Evolutionary conservation across 2,329 filamentous ascomycete species (phyloP), one percentile per base, ranked within the genome.

Genomic region (Talaromyces sp.): DNA sequence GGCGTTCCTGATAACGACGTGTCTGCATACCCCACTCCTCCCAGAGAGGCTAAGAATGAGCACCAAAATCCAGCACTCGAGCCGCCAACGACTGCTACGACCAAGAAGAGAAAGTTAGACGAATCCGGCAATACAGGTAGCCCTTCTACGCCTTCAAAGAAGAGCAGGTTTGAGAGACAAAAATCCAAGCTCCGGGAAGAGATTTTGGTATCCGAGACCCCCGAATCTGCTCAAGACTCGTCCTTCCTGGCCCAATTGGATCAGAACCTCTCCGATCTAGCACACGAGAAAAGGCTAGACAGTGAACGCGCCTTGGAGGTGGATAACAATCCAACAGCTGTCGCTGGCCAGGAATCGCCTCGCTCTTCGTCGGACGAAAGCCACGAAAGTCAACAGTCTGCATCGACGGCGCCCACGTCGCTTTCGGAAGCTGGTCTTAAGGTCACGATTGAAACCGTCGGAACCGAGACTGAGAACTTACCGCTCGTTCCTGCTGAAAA

Each of bases 361-460:
- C 62, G 61, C n/a, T 71, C 68, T 21, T 62, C 63, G 26, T 63
- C 64, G 29, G 73, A 70, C 43, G 70, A 73, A 29, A 73, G 71
- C 14, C 68, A 70, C 43, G 70, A 73, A 29, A 73, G 71, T 17
- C 68, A 72, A 41, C 65, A 59, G 29, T 55, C 59, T 3, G 41
- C 19, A 11, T 76, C 74, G 10, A 77, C 72, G 11, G 60, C 70
- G 1, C 67, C 69, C n/a, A 77, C 75, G 14, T 77, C 75, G 3
- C 64, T 74, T 12, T 71, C 65, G 50, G 72, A 72, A 14, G 59
- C 54, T 17, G 61, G 58, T 11, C 53, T 62, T 4, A 63, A 64
- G 10, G 53, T 67, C 38, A 70, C 69, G 57, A 54, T 60, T 8
- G 65, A 70, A 32, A 19, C 50, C 5, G 51, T 54, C n/a, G 62